Evolutionary conservation across 495 filamentous ascomycete species (phyloP), one percentile per base, ranked within the genome.

Genomic region (Penicillium goetzii): DNA sequence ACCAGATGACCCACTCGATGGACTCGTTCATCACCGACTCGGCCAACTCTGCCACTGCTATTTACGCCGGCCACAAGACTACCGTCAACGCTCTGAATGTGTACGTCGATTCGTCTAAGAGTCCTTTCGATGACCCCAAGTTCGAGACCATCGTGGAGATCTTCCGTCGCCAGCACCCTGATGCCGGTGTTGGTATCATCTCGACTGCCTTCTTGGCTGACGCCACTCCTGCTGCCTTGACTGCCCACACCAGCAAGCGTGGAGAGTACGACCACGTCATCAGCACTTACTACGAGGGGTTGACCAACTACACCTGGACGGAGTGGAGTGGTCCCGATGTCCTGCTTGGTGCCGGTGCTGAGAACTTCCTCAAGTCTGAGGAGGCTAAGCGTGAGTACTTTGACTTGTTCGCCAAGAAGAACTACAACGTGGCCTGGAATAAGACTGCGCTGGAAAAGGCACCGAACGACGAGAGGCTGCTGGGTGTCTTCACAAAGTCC

Each of bases 11-110:
- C 8, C 89, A 92, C 74, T 91, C 89, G 3, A 81, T 92, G 72
- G 89, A 91, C 74, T 81, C 78, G 25, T 92, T 88, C 77, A 91
- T 92, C 74, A 91, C 89, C 23, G 89, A 91, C 74, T 89, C 86
- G 25, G 89, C 89, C 66, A 92, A 91, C 78, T 89, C 85, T 19
- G 89, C 89, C 0, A 89, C 87, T 9, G 88, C 89, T 9, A 78
- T 92, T 21, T 92, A 92, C 73, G 81, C 85, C 4, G 89, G 89
- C 28, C 89, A 92, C 74, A 92, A 92, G 81, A 86, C 81, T 55
- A 86, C 86, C 0, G 88, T 90, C 62, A 90, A 92, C 64, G 88
- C 88, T 26, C 81, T 92, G 72, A 86, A 86, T 55, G 88, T 91
- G 33, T 92, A 92, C 56, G 86, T 80, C 15, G 89, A 92, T 65